These are phyloP conservation scores for Periconia macrospinosa DNA, from an alignment of 2,329 filamentous ascomycete genomes.

Conservation along the genomic window DNA sequence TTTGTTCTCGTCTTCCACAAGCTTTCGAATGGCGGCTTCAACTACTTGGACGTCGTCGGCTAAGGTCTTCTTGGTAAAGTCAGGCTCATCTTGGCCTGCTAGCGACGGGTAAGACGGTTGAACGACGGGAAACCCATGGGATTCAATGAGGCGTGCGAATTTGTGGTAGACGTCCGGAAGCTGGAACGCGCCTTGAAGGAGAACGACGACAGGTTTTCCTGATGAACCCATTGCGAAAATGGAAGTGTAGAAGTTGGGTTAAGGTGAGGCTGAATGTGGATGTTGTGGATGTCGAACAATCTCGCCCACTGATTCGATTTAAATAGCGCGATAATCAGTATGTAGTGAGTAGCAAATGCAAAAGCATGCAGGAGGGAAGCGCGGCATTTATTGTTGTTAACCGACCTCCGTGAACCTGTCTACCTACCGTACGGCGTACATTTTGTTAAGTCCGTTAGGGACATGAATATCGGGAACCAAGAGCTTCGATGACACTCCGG, in stretches of 20 bases:
- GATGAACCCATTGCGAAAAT: neutral
- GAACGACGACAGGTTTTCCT: slow-evolving; percentile 11
- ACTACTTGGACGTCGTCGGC: slow-evolving; percentile 16
- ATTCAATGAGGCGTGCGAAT: slow-evolving; percentile 16
- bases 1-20: slow-evolving; percentile 19
- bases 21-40: slow-evolving; percentile 1
- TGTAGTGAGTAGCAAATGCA: too few species aligned
- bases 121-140: slow-evolving; percentile 22
- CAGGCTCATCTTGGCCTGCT: slow-evolving; percentile 13
- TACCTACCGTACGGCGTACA: too few species aligned
- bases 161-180: slow-evolving; percentile 11
- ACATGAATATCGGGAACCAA: too few species aligned
- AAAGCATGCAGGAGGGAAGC: too few species aligned
- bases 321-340: too few species aligned
- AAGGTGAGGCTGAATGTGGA: too few species aligned
- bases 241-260: neutral
- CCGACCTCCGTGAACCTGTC: too few species aligned
- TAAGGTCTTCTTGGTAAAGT: slow-evolving; percentile 17
- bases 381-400: too few species aligned
- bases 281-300: too few species aligned
- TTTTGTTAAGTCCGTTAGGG: too few species aligned
- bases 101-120: slow-evolving; percentile 15
- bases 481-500: too few species aligned
- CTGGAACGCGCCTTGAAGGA: slow-evolving; percentile 34
- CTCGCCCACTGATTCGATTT: too few species aligned